phyloP scores from a whole-genome alignment of 768 basidiomycete species.

The Suillus alpinus region DNA sequence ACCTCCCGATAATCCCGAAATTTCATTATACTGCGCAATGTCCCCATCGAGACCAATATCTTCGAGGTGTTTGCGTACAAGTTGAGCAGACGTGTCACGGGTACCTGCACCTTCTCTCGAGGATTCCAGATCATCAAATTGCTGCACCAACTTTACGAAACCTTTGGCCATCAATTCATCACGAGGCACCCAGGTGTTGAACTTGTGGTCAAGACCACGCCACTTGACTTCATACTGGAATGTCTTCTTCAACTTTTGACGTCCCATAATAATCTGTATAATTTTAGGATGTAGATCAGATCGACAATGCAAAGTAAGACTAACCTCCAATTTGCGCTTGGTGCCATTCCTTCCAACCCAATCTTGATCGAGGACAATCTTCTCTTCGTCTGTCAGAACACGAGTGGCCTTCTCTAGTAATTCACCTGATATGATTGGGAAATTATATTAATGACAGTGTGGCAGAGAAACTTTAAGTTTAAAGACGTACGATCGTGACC shows the following conservation, averaged over 20 bases:
- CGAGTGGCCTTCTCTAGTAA: constrained; percentile 89
- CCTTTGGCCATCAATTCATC: constrained; percentile 85
- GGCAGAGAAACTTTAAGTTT: constrained; percentile 11
- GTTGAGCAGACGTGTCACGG: constrained; percentile 76
- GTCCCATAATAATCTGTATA: constrained; percentile 77
- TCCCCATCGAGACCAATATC: constrained; percentile 96
- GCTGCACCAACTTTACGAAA: constrained; percentile 85
- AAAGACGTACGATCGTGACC: constrained; percentile 83
- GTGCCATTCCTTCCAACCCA: constrained; percentile 92
- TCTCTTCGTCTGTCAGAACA: constrained; percentile 85
- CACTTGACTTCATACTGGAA: constrained; percentile 93
- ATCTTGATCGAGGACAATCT: constrained; percentile 71
- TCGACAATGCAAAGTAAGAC: constrained; percentile 17
- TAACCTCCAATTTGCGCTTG: constrained; percentile 85
- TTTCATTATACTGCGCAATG: constrained; percentile 98
- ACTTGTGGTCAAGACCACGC: constrained; percentile 78
- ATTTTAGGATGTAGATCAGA: constrained; percentile 8
- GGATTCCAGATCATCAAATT: constrained; percentile 95
- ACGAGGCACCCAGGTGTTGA: constrained; percentile 90
- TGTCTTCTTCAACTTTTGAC: constrained; percentile 95
- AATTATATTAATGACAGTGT: constrained; percentile 8
- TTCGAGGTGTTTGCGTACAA: constrained; percentile 89
- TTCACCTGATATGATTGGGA: constrained; percentile 55
- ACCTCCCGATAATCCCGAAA: constrained; percentile 92
- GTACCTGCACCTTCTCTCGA: constrained; percentile 93